phyloP scores from a whole-genome alignment of 2,329 filamentous ascomycete genomes.

The Cercospora sp. region DNA sequence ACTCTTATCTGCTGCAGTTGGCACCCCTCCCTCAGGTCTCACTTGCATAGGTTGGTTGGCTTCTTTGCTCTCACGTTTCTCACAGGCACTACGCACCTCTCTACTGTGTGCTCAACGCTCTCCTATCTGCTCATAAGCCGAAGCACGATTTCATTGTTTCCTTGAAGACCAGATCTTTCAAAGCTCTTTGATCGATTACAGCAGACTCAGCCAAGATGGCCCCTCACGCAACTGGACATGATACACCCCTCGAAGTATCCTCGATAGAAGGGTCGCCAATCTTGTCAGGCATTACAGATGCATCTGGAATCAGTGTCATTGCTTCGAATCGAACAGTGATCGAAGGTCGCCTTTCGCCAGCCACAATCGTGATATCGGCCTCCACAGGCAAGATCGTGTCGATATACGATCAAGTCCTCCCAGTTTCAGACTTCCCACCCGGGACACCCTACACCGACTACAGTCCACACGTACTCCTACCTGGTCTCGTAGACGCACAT shows the following conservation, averaged over 20 bases:
- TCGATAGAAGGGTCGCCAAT: slow-evolving; percentile 23
- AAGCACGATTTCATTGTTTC: slow-evolving; percentile 1
- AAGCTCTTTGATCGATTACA: background rate
- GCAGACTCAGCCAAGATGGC: slow-evolving; percentile 29
- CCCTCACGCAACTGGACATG: slow-evolving; percentile 35
- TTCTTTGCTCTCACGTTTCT: background rate
- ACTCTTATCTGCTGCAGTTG: slow-evolving; percentile 23
- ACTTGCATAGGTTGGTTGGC: slow-evolving; percentile 14
- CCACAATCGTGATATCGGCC: slow-evolving; percentile 78
- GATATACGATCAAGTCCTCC: slow-evolving; percentile 72
- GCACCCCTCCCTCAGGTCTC: slow-evolving; percentile 2
- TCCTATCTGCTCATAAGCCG: background rate
- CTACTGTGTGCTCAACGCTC: background rate
- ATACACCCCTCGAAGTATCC: slow-evolving; percentile 30
- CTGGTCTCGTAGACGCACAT: slow-evolving; percentile 92
- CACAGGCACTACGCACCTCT: background rate
- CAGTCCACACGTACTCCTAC: slow-evolving; percentile 79
- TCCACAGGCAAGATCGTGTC: slow-evolving; percentile 80
- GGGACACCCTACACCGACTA: slow-evolving; percentile 78
- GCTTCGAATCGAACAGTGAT: slow-evolving; percentile 83
- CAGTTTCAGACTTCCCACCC: slow-evolving; percentile 69
- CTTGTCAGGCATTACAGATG: slow-evolving; percentile 17
- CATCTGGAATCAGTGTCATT: slow-evolving; percentile 65
- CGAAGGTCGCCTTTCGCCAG: slow-evolving; percentile 73
- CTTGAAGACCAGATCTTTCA: background rate